These are phyloP conservation scores for Verticillium isaacii DNA, from an alignment of 2,329 filamentous ascomycete species.

Conservation along the genomic window DNA sequence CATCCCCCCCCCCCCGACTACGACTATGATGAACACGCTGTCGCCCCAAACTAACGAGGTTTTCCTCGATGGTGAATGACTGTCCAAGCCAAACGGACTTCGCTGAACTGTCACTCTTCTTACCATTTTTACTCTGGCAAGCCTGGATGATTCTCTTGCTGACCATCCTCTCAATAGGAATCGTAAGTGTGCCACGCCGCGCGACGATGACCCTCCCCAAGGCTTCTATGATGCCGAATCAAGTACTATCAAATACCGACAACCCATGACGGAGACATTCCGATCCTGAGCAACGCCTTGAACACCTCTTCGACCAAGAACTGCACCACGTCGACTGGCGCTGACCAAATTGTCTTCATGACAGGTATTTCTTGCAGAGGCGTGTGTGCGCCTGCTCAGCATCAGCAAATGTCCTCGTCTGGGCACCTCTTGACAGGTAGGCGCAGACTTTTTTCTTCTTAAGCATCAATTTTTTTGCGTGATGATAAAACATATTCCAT, in stretches of 20 bases:
- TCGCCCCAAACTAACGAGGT: slow-evolving; percentile 46
- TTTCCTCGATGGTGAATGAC: slow-evolving; percentile 44
- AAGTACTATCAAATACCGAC: slow-evolving; percentile 44
- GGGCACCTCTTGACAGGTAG: slow-evolving; percentile 17
- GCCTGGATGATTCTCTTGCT: slow-evolving; percentile 3
- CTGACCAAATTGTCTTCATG: background rate
- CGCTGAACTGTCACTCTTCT: slow-evolving; percentile 31
- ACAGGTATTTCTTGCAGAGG: background rate
- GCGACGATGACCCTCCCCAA: background rate
- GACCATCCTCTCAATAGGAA: background rate
- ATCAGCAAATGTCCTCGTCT: background rate
- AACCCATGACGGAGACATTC: slow-evolving; percentile 30
- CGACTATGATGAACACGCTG: slow-evolving; percentile 39
- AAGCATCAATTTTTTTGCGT: slow-evolving; percentile 26
- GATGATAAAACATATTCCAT: slow-evolving; percentile 71
- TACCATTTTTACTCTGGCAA: background rate
- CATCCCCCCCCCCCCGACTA: slow-evolving; percentile 10
- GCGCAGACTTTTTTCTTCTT: slow-evolving; percentile 14
- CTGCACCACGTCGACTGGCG: background rate
- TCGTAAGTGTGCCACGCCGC: background rate
- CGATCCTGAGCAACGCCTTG: slow-evolving; percentile 18
- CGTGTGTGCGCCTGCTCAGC: background rate
- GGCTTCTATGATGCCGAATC: slow-evolving; percentile 32
- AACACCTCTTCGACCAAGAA: background rate
- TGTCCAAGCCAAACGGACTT: slow-evolving; percentile 55